These are phyloP conservation scores for Lactarius sanguifluus DNA, from an alignment of 768 basidiomycete genomes.

Conservation along the genomic window DNA sequence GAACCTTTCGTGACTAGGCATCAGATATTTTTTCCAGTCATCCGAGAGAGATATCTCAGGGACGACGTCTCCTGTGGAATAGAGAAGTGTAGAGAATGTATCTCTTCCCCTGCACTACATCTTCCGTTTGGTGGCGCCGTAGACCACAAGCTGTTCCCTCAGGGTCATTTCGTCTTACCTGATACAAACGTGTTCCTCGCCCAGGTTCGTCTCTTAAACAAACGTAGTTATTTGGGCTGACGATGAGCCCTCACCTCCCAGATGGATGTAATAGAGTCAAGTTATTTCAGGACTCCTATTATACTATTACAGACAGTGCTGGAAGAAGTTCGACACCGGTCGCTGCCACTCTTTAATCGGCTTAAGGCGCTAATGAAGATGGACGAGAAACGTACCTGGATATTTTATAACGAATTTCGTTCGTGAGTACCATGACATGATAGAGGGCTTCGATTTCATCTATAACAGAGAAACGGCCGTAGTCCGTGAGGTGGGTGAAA, in stretches of 20 bases:
- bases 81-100: conserved; percentile 63
- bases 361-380: conserved; percentile 79
- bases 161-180: conserved; percentile 81
- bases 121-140: conserved; percentile 62
- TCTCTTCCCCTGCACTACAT: conserved; percentile 39
- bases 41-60: conserved; percentile 91
- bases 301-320: conserved; percentile 94
- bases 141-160: conserved; percentile 54
- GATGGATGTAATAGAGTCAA: conserved; percentile 93
- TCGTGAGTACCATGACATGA: conserved; percentile 50
- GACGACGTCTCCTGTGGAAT: conserved; percentile 91
- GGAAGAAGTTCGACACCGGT: conserved; percentile 94
- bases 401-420: conserved; percentile 85
- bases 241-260: conserved; percentile 35
- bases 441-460: not conserved
- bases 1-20: conserved; percentile 6
- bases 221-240: not conserved
- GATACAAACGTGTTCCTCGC: conserved; percentile 95
- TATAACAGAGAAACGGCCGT: conserved; percentile 72
- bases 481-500: conserved; percentile 72
- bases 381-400: conserved; percentile 83
- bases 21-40: conserved; percentile 43
- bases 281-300: conserved; percentile 71
- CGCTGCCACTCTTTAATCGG: conserved; percentile 88
- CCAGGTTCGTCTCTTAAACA: conserved; percentile 51